Percentiles rank a stretch among this genome's conserved stretches.
These are phyloP conservation scores for Xylariaceae sp. DNA, from an alignment of 2,329 filamentous ascomycete genomes.

Conservation along the genomic window DNA sequence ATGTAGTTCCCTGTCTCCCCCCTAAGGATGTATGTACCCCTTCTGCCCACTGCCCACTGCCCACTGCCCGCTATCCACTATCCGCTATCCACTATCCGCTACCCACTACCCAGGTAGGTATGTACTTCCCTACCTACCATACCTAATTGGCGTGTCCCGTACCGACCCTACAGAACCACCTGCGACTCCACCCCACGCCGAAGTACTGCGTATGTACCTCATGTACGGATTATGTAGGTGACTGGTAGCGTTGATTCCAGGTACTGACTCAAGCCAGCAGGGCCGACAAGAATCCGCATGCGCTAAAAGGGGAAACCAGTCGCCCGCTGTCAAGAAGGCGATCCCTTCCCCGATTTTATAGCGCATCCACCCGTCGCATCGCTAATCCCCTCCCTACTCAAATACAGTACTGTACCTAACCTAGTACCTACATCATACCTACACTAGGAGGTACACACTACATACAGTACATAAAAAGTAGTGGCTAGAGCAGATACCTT, in stretches of 20 bases:
- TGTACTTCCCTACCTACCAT: too few relatives aligned
- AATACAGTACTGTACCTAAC: constrained; percentile 11
- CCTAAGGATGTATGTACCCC: too few relatives aligned
- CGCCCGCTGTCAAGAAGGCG: constrained; percentile 27
- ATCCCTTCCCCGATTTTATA: constrained; percentile 26
- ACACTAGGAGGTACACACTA: too few relatives aligned
- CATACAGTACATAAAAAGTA: too few relatives aligned
- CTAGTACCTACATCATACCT: too few relatives aligned
- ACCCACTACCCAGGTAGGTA: background rate
- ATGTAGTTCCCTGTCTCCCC: background rate
- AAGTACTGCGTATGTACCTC: too few relatives aligned
- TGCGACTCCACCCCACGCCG: too few relatives aligned
- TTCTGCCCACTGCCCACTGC: background rate
- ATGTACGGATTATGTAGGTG: too few relatives aligned
- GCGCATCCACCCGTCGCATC: constrained; percentile 23
- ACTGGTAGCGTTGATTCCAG: background rate
- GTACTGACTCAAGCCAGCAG: constrained; percentile 1
- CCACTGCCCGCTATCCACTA: too few relatives aligned
- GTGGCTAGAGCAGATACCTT: too few relatives aligned
- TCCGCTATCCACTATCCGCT: too few relatives aligned
- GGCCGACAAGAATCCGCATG: constrained; percentile 10
- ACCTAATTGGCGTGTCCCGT: too few relatives aligned
- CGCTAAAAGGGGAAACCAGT: constrained; percentile 25
- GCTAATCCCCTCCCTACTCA: constrained; percentile 9
- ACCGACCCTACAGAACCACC: background rate